phyloP scores from a whole-genome alignment of 2,329 filamentous ascomycete species.

The Thermochaetoides dissita region DNA sequence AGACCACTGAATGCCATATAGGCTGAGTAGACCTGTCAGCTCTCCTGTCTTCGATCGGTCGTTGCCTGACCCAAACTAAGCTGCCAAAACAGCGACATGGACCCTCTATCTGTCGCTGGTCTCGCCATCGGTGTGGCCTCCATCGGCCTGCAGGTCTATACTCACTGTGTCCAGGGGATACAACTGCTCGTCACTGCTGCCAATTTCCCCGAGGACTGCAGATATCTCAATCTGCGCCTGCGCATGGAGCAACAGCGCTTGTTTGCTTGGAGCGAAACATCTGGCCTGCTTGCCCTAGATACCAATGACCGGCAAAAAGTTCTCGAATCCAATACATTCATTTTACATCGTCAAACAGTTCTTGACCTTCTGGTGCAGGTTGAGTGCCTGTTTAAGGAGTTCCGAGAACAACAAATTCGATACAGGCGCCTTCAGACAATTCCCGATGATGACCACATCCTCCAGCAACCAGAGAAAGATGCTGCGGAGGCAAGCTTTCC shows the following conservation, averaged over 20 bases:
- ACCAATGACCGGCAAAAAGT: constrained; percentile 27
- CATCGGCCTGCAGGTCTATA: constrained; percentile 32
- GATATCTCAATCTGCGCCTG: constrained; percentile 33
- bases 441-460: constrained; percentile 21
- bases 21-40: too few species aligned
- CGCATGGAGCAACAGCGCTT: constrained; percentile 37
- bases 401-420: constrained; percentile 27
- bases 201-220: constrained; percentile 33
- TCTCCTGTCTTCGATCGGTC: too few species aligned
- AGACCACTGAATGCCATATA: too few species aligned
- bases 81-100: constrained; percentile 18
- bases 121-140: constrained; percentile 31
- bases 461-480: constrained; percentile 28
- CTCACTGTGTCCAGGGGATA: constrained; percentile 33
- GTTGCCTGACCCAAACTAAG: background rate
- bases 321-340: constrained; percentile 32
- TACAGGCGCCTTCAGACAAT: constrained; percentile 24
- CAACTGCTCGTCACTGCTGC: constrained; percentile 34
- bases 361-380: constrained; percentile 34
- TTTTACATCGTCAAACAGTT: constrained; percentile 34
- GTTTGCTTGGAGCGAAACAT: constrained; percentile 36
- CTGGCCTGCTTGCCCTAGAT: constrained; percentile 31
- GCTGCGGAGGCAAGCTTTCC: constrained; percentile 31
- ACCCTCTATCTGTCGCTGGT: constrained; percentile 29
- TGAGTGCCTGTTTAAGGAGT: constrained; percentile 32